Conservation (phyloP, 352 stramenopile species). For the Pythium scleroteichum region DNA sequence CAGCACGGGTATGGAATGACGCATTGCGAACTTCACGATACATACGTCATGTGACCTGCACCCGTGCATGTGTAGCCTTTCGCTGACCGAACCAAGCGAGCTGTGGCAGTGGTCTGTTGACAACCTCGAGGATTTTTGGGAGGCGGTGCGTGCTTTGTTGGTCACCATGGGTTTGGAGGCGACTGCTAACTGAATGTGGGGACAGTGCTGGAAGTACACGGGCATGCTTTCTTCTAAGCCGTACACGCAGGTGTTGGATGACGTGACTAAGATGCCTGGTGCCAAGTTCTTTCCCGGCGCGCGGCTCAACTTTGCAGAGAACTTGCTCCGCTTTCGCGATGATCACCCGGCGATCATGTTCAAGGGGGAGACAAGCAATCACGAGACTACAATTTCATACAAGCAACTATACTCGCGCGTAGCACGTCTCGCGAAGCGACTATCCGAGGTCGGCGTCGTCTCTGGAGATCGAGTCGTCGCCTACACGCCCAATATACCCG, state of each 20-base stretch:
- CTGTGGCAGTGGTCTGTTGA: conserved; percentile 77
- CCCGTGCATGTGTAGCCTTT: conserved; percentile 27
- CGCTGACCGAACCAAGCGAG: conserved; percentile 44
- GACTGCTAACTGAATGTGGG: not conserved
- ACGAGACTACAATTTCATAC: conserved; percentile 57
- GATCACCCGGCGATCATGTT: conserved; percentile 74
- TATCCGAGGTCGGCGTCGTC: conserved; percentile 49
- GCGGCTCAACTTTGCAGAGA: conserved; percentile 78
- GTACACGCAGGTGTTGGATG: conserved; percentile 54
- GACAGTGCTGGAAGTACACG: conserved; percentile 73
- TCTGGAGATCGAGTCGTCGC: conserved; percentile 63
- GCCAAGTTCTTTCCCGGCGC: conserved; percentile 73
- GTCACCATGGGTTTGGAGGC: too few relatives aligned
- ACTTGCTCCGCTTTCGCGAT: conserved; percentile 72
- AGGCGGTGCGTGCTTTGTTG: conserved; percentile 27
- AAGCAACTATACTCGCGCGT: conserved; percentile 66
- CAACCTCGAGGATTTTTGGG: conserved; percentile 69
- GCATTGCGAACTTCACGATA: too few relatives aligned
- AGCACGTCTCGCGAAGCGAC: conserved; percentile 39
- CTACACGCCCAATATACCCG: conserved; percentile 70
- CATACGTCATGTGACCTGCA: too few relatives aligned
- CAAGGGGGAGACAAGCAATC: conserved; percentile 69
- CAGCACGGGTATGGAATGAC: conserved; percentile 36
- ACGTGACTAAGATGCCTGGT: conserved; percentile 64
- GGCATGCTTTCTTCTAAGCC: conserved; percentile 58